These are phyloP conservation scores for Mortierella sp. DNA, from an alignment of 371 early-diverging fungal species.

Conservation along the genomic window DNA sequence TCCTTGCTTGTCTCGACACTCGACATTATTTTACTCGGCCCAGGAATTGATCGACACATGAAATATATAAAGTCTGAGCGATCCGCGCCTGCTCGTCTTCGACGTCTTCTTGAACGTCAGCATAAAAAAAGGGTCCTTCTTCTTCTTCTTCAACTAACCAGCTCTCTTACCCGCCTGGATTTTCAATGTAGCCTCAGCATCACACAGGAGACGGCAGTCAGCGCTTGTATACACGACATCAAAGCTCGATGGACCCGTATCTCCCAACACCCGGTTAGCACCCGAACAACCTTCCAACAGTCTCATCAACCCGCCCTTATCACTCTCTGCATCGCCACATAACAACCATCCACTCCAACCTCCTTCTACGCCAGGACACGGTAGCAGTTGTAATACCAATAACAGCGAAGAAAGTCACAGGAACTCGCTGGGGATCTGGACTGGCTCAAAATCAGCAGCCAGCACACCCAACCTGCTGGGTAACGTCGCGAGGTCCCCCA, in stretches of 20 bases:
- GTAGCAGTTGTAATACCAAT: neutral
- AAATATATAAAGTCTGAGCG: neutral
- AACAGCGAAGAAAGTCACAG: conserved; percentile 10
- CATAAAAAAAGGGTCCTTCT: neutral
- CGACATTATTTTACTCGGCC: neutral
- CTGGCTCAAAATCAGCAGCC: conserved; percentile 35
- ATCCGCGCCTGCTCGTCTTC: neutral
- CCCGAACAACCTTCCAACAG: neutral
- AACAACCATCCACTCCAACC: conserved; percentile 22
- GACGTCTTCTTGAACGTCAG: neutral
- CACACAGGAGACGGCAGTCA: conserved; percentile 38
- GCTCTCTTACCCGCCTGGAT: neutral
- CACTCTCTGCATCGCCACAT: conserved; percentile 12
- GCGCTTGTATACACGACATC: conserved; percentile 31
- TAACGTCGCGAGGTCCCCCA: neutral
- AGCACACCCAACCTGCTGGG: conserved; percentile 49
- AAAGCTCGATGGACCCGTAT: conserved; percentile 21
- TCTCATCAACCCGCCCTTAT: neutral
- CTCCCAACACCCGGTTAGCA: conserved; percentile 5
- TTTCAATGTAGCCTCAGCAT: conserved; percentile 10
- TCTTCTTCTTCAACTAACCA: neutral
- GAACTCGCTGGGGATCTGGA: conserved; percentile 41
- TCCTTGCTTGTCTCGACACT: neutral
- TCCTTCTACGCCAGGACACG: conserved; percentile 15
- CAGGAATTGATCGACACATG: neutral